Percentiles rank a stretch among this genome's conserved stretches.
phyloP scores from a whole-genome alignment of 2,329 filamentous ascomycete species.

The Ustilaginoidea virens region DNA sequence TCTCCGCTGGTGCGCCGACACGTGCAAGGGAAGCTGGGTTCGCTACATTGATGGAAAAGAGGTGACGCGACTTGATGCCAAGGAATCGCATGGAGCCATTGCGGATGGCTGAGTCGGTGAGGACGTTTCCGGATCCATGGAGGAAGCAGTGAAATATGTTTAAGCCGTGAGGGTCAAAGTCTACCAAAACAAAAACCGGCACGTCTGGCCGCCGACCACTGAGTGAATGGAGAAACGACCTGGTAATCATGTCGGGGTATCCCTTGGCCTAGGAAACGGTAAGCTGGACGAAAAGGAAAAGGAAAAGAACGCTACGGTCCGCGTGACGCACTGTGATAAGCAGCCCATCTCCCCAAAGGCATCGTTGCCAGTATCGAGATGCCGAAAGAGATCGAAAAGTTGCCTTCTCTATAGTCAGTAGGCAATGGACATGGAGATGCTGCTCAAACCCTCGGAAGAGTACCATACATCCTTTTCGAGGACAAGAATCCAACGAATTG shows the following conservation, averaged over 20 bases:
- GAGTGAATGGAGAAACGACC: conserved; percentile 45
- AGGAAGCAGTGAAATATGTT: conserved; percentile 62
- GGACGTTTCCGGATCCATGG: conserved; percentile 45
- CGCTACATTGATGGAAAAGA: no score
- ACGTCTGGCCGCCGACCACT: conserved; percentile 30
- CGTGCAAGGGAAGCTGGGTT: no score
- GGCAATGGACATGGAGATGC: neutral
- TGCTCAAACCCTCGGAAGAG: neutral
- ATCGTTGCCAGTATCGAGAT: conserved; percentile 36
- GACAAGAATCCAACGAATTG: conserved; percentile 49
- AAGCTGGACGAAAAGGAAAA: no score
- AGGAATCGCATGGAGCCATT: conserved; percentile 46
- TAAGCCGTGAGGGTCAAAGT: conserved; percentile 65
- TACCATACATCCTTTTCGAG: conserved; percentile 59
- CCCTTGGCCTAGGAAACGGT: conserved; percentile 57
- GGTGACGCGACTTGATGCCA: conserved; percentile 35
- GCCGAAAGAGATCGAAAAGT: conserved; percentile 54
- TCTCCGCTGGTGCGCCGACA: no score
- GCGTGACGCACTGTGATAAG: conserved; percentile 47
- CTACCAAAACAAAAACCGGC: conserved; percentile 49
- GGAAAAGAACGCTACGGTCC: no score
- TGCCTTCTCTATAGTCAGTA: no score
- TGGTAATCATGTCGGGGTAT: conserved; percentile 61
- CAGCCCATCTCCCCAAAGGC: conserved; percentile 38
- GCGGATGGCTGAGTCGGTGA: conserved; percentile 39